phyloP scores from a whole-genome alignment of 306 rosid genomes.

The Herpetospermum pedunculosum region DNA sequence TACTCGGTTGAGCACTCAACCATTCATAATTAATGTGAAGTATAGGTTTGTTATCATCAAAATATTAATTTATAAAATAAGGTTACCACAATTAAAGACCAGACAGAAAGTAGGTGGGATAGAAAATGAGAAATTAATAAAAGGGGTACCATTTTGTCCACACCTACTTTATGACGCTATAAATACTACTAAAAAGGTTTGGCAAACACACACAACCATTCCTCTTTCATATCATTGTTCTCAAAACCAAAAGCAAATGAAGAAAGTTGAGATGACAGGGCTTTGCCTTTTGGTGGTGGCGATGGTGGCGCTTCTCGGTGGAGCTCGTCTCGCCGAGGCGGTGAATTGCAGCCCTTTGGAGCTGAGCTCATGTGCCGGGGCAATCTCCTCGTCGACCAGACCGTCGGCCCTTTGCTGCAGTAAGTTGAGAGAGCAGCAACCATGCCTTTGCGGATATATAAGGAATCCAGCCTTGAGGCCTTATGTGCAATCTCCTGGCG shows the following conservation, averaged over 20 bases:
- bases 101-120: too few species aligned
- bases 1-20: too few species aligned
- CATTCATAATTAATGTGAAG: too few species aligned
- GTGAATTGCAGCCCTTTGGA: slow-evolving; percentile 11
- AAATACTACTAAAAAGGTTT: too few species aligned
- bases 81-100: too few species aligned
- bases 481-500: background rate
- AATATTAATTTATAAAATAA: too few species aligned
- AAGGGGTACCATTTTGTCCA: too few species aligned
- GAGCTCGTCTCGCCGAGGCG: background rate
- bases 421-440: slow-evolving; percentile 3
- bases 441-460: background rate
- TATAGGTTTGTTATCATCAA: too few species aligned
- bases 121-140: too few species aligned
- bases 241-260: background rate
- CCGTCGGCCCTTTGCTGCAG: slow-evolving; percentile 37
- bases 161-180: too few species aligned
- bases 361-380: slow-evolving; percentile 13
- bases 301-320: background rate
- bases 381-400: background rate
- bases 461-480: background rate
- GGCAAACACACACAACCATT: background rate
- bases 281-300: background rate
- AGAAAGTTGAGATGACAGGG: background rate
- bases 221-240: background rate